Evolutionary conservation across 2,329 filamentous ascomycete genomes (phyloP), one percentile per base, ranked within the genome.

Genomic region (Sphaerulina vaccinii): DNA sequence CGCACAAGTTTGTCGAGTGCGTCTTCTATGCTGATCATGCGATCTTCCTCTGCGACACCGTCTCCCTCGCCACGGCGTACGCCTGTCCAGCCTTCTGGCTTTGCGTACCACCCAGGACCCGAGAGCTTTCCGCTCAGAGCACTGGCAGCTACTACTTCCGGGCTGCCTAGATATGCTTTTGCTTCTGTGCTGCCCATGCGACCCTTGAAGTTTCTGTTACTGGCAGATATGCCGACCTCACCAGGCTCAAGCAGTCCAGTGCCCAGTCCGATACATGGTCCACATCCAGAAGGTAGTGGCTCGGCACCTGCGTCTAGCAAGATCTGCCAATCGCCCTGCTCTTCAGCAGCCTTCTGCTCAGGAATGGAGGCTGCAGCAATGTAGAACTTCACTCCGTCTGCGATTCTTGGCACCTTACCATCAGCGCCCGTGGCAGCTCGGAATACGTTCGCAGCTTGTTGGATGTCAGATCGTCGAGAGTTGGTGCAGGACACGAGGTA

Each of bases 401-500:
- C 84, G 52, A 96, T 79, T 72, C 86, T 89, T 16, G 88, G 79
- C 5, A 82, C 72, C 49, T 79, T 75, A 11, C 84, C 87, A 19
- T 75, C 76, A 49, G 82, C 80, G 40, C 75, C 75, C 0, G 86
- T 82, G 1, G 88, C 89, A 33, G 92, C 86, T 50, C 82, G 83
- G 78, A 97, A 95, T 2, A 97, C 91, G 39, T 80, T 81, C 1
- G 90, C 91, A 1, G 92, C 92, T 0, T 87, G 84, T 0, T 83
- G 84, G 11, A 97, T 76, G 68, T 97, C 92, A 0, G 88, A 90
- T 8, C 84, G 81, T 43, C 92, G 79, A 0, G 83, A 85, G 72
- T 96, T 96, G 5, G 92, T 97, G 75, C 92, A 97, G 0, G 86
- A 90, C 0, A 96, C 86, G 0, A 96, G 76, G 68, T 96, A 96